These are phyloP conservation scores for Tylopilus plumbeoviolaceoides DNA, from an alignment of 768 basidiomycete species.

Conservation along the genomic window DNA sequence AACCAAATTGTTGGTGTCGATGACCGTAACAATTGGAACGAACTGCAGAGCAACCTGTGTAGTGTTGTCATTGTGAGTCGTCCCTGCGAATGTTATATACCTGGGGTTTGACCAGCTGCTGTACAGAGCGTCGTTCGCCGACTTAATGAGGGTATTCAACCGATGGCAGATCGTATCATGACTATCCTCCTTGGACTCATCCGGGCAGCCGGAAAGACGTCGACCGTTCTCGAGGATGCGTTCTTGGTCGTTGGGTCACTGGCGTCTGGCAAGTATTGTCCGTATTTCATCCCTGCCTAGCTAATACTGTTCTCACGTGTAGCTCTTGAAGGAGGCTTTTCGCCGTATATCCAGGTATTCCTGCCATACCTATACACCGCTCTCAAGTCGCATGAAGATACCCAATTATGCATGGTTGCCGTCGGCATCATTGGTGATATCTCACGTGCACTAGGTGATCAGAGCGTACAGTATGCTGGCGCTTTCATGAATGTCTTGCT, in stretches of 20 bases:
- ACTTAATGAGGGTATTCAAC: slow-evolving; percentile 76
- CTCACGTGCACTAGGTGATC: slow-evolving; percentile 88
- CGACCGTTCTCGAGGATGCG: slow-evolving; percentile 93
- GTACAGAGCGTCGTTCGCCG: slow-evolving; percentile 79
- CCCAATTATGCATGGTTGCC: slow-evolving; percentile 91
- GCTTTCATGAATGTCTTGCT: slow-evolving; percentile 91
- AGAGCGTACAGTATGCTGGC: slow-evolving; percentile 76
- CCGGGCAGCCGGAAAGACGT: slow-evolving; percentile 83
- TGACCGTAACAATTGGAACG: slow-evolving; percentile 98
- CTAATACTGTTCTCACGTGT: slow-evolving; percentile 8
- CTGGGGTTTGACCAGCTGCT: slow-evolving; percentile 3
- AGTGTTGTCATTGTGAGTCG: slow-evolving; percentile 76
- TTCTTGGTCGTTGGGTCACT: slow-evolving; percentile 92
- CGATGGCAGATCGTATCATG: slow-evolving; percentile 94
- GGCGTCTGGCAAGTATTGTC: slow-evolving; percentile 51
- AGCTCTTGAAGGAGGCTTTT: slow-evolving; percentile 77
- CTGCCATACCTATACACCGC: slow-evolving; percentile 84
- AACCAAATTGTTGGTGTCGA: slow-evolving; percentile 93
- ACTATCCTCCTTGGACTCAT: slow-evolving; percentile 83
- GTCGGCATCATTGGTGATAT: slow-evolving; percentile 96
- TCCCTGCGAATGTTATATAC: not conserved
- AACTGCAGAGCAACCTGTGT: slow-evolving; percentile 93
- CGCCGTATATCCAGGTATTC: slow-evolving; percentile 82
- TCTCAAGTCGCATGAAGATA: slow-evolving; percentile 90
- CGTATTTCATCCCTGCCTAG: not conserved